Conservation (phyloP, 1,284 basidiomycete species). For the Entoloma clypeatum region DNA sequence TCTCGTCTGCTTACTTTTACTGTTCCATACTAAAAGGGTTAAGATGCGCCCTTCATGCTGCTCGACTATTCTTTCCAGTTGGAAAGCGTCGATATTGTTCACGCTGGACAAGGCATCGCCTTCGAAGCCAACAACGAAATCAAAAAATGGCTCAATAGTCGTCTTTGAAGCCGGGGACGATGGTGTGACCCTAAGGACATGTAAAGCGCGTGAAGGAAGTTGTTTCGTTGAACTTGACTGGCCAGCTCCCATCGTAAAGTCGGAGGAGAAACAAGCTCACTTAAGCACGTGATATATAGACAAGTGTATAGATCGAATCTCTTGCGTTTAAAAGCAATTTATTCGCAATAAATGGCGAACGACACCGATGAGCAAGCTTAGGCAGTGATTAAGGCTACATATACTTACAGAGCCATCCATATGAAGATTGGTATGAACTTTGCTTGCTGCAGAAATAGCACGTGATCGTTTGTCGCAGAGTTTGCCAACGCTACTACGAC, state of each 20-base stretch:
- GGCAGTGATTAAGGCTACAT: too few relatives aligned
- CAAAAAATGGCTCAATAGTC: slow-evolving; percentile 93
- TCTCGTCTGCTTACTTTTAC: slow-evolving; percentile 80
- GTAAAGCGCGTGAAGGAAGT: slow-evolving; percentile 65
- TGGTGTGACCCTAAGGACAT: slow-evolving; percentile 83
- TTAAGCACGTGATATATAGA: too few relatives aligned
- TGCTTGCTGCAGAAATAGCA: too few relatives aligned
- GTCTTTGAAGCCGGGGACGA: slow-evolving; percentile 83
- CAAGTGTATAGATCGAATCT: too few relatives aligned
- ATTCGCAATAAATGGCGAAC: too few relatives aligned
- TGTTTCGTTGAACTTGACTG: slow-evolving; percentile 63
- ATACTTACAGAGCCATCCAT: too few relatives aligned
- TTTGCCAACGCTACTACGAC: not conserved
- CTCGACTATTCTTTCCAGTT: slow-evolving; percentile 81
- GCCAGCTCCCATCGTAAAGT: slow-evolving; percentile 59
- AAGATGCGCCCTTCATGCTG: slow-evolving; percentile 79
- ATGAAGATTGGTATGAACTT: too few relatives aligned
- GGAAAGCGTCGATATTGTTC: slow-evolving; percentile 64
- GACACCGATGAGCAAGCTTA: too few relatives aligned
- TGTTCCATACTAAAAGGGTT: slow-evolving; percentile 86
- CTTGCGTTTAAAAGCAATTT: too few relatives aligned
- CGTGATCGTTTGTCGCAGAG: not conserved
- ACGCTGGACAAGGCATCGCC: slow-evolving; percentile 55
- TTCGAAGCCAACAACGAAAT: slow-evolving; percentile 92
- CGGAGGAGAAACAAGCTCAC: slow-evolving; percentile 1